phyloP scores from a whole-genome alignment of 2,329 filamentous ascomycete genomes.

The Botryotinia narcissicola region DNA sequence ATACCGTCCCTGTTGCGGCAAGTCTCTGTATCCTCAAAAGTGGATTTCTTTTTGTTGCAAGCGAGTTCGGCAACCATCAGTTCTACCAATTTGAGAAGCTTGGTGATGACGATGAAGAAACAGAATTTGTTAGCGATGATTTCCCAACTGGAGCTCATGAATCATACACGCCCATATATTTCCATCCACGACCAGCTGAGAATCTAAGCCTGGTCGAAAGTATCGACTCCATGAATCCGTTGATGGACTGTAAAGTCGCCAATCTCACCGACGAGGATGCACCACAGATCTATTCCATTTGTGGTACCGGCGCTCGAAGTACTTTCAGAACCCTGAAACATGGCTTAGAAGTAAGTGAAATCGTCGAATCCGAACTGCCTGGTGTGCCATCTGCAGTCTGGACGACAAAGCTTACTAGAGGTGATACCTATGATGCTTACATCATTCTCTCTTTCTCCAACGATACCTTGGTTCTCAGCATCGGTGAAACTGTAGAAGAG shows the following conservation, averaged over 20 bases:
- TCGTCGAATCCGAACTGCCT: conserved; percentile 89
- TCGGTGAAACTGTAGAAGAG: conserved; percentile 95
- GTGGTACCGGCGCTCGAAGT: conserved; percentile 83
- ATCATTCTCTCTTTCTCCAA: conserved; percentile 94
- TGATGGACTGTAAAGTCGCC: conserved; percentile 86
- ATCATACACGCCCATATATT: conserved; percentile 76
- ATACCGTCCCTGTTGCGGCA: conserved; percentile 85
- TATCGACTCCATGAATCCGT: conserved; percentile 84
- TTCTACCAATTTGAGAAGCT: conserved; percentile 98
- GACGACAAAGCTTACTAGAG: conserved; percentile 83
- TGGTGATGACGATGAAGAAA: conserved; percentile 89
- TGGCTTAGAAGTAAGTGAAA: conserved; percentile 88
- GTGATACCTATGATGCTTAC: conserved; percentile 87
- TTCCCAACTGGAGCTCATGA: conserved; percentile 74
- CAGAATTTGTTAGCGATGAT: conserved; percentile 79
- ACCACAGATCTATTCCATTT: conserved; percentile 92
- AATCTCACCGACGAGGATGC: conserved; percentile 91
- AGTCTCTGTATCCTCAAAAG: conserved; percentile 92
- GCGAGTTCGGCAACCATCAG: conserved; percentile 88
- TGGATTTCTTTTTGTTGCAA: conserved; percentile 89
- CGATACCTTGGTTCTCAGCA: conserved; percentile 86
- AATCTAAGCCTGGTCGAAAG: conserved; percentile 84
- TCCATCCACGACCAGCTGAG: conserved; percentile 73
- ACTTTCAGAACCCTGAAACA: conserved; percentile 91
- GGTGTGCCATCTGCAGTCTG: conserved; percentile 89